Evolutionary conservation across 2,329 filamentous ascomycete genomes (phyloP).

Genomic region (Acephala macrosclerotiorum): DNA sequence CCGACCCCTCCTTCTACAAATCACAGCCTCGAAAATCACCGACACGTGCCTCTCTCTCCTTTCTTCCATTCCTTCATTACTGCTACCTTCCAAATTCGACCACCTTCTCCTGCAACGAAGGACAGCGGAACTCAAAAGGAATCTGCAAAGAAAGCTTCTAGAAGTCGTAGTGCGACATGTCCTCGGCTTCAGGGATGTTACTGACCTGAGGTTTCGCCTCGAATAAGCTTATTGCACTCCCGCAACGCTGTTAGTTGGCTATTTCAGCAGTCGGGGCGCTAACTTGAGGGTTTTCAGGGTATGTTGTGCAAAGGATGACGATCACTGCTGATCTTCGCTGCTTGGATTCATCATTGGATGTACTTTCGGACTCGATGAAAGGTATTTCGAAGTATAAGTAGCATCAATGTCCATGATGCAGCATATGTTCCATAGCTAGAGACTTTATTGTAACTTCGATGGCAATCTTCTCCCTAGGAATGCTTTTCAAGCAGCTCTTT

Average conservation of each 20-base stretch:
- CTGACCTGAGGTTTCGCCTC: slow-evolving; percentile 13
- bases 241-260: slow-evolving; percentile 5
- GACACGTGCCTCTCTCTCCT: no score
- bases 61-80: no score
- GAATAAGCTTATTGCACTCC: slow-evolving; percentile 21
- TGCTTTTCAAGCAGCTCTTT: slow-evolving; percentile 17
- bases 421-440: neutral
- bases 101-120: neutral
- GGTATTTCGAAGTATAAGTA: neutral
- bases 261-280: slow-evolving; percentile 2
- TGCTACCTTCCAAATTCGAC: neutral
- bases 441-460: neutral
- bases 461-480: slow-evolving; percentile 2
- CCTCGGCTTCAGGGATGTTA: neutral
- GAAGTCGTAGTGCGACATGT: neutral
- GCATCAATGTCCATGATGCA: neutral
- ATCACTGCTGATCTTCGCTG: neutral
- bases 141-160: neutral
- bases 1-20: no score
- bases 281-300: neutral
- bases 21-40: no score
- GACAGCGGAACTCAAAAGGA: neutral
- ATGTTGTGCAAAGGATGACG: neutral
- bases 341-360: neutral
- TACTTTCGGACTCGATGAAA: neutral